A percentile compares a stretch with the other conserved stretches of the same genome.
phyloP scores from a whole-genome alignment of 768 basidiomycete species.

The Boletellus emodensis region DNA sequence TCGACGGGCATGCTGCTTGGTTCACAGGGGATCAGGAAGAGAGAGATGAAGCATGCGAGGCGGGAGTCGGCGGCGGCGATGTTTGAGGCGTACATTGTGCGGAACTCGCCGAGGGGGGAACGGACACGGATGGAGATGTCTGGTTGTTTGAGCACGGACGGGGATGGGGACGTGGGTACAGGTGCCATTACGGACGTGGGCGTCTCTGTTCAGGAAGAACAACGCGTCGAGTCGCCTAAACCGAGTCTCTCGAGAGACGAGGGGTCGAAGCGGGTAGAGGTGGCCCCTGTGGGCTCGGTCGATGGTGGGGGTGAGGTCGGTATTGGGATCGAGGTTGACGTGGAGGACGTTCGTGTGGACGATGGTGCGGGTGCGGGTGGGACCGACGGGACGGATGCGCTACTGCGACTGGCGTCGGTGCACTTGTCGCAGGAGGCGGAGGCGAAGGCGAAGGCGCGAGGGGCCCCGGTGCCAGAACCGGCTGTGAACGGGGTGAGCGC shows the following conservation, averaged over 20 bases:
- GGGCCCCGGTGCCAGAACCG: background rate
- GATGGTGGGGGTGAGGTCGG: background rate
- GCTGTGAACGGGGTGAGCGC: background rate
- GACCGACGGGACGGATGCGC: conserved; percentile 15
- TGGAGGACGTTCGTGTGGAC: background rate
- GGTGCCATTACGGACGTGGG: too few species aligned
- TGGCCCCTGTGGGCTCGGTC: background rate
- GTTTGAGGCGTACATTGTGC: conserved; percentile 21
- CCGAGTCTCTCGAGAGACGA: background rate
- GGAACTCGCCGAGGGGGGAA: background rate
- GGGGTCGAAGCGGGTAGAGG: background rate
- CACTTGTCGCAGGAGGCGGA: conserved; percentile 12
- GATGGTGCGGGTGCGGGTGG: background rate
- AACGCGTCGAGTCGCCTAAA: background rate
- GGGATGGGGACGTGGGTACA: background rate
- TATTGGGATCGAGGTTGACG: background rate
- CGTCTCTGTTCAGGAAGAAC: background rate
- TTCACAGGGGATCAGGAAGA: background rate
- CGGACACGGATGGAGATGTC: background rate
- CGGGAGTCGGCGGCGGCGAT: conserved; percentile 12
- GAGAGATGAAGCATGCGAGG: background rate
- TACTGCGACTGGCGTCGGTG: conserved; percentile 25
- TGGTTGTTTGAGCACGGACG: background rate
- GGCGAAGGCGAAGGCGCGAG: background rate
- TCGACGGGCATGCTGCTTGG: background rate